Percentiles rank a stretch among this genome's conserved stretches.
Evolutionary conservation across 192 early-diverging fungal species (phyloP).

Genomic region (Rhizophlyctis rosea): DNA sequence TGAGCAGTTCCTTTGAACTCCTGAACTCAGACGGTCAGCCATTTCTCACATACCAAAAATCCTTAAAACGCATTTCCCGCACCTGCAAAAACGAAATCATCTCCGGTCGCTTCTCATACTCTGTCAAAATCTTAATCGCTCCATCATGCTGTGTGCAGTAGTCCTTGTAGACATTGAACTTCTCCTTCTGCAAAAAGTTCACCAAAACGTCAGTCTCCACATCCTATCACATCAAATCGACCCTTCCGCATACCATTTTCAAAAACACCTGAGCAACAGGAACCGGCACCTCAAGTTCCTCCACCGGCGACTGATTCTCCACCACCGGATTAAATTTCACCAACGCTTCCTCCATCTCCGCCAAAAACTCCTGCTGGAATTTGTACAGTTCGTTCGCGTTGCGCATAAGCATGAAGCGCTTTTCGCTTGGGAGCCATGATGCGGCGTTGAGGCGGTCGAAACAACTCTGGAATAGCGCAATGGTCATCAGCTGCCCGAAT

Average conservation of each 20-base stretch:
- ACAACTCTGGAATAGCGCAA: slow-evolving; percentile 20
- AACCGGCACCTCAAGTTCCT: not conserved
- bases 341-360: slow-evolving; percentile 8
- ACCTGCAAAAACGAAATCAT: slow-evolving; percentile 27
- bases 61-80: too few species aligned
- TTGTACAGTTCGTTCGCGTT: slow-evolving; percentile 32
- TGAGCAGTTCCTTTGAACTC: slow-evolving; percentile 23
- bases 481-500: not conserved
- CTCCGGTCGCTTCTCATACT: slow-evolving; percentile 29
- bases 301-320: not conserved
- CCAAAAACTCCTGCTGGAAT: slow-evolving; percentile 32
- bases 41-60: not conserved
- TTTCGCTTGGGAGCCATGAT: slow-evolving; percentile 30
- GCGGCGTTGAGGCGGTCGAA: slow-evolving; percentile 32
- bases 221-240: not conserved
- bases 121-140: slow-evolving; percentile 23
- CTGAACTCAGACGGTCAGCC: not conserved
- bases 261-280: slow-evolving; percentile 19
- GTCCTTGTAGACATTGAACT: slow-evolving; percentile 26
- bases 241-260: slow-evolving; percentile 17
- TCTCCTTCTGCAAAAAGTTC: slow-evolving; percentile 6
- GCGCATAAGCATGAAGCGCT: slow-evolving; percentile 29
- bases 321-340: not conserved
- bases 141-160: slow-evolving; percentile 36
- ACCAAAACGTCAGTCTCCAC: not conserved